Evolutionary conservation across 2,329 filamentous ascomycete genomes (phyloP).

Genomic region (Polychaeton citri): DNA sequence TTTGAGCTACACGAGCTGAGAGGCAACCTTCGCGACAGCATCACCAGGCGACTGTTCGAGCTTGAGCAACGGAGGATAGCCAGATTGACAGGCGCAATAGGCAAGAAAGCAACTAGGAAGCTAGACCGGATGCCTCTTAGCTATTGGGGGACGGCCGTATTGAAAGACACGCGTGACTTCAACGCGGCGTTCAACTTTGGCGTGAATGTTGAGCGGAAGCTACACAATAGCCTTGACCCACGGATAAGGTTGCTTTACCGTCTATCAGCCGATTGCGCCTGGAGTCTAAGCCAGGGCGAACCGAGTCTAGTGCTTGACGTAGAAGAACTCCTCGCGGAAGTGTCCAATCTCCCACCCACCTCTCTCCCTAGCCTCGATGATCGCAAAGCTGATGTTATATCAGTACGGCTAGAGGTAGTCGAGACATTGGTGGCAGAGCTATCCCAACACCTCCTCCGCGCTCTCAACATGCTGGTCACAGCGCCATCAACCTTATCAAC

Average conservation of each 20-base stretch:
- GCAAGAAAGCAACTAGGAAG: constrained; percentile 7
- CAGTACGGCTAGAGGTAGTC: background rate
- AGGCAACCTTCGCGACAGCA: constrained; percentile 14
- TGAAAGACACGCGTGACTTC: constrained; percentile 22
- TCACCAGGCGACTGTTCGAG: constrained; percentile 17
- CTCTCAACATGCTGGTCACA: constrained; percentile 3
- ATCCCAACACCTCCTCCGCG: constrained; percentile 7
- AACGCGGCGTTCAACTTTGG: constrained; percentile 20
- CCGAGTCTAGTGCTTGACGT: constrained; percentile 7
- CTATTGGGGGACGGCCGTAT: constrained; percentile 13
- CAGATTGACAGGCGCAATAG: constrained; percentile 10
- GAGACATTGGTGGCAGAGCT: constrained; percentile 11
- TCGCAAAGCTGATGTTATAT: background rate
- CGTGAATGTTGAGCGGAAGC: constrained; percentile 15
- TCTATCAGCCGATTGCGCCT: constrained; percentile 15
- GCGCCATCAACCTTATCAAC: constrained; percentile 3
- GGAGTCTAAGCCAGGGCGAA: constrained; percentile 11
- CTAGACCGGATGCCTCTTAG: constrained; percentile 13
- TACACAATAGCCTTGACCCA: constrained; percentile 8
- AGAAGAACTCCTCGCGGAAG: background rate
- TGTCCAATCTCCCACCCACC: constrained; percentile 3
- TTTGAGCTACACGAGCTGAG: constrained; percentile 23
- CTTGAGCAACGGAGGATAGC: constrained; percentile 21
- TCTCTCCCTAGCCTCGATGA: constrained; percentile 4
- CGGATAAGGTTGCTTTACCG: constrained; percentile 10